These are phyloP conservation scores for Teunomyces cretensis DNA, from an alignment of 805 yeast genomes.

Conservation along the genomic window DNA sequence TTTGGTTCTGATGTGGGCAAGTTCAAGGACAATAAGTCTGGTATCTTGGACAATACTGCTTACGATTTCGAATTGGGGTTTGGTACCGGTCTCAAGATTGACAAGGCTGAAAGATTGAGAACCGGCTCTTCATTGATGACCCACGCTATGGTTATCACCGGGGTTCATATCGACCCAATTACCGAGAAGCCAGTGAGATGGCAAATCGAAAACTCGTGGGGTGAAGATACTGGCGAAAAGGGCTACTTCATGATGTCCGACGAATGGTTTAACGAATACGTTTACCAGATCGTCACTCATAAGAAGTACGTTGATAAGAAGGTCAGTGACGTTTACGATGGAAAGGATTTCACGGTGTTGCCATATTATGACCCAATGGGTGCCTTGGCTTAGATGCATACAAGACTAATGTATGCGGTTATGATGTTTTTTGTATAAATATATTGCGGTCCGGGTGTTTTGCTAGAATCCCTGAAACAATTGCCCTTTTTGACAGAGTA, in stretches of 20 bases:
- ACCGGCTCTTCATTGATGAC: constrained; percentile 79
- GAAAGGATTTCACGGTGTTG: constrained; percentile 29
- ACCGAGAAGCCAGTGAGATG: constrained; percentile 41
- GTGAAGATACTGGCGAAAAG: constrained; percentile 37
- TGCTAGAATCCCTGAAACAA: too few species aligned
- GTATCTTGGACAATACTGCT: constrained; percentile 69
- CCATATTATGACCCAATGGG: constrained; percentile 49
- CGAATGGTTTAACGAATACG: constrained; percentile 44
- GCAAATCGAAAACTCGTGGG: constrained; percentile 48
- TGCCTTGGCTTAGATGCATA: constrained; percentile 31
- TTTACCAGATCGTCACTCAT: constrained; percentile 40
- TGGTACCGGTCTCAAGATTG: constrained; percentile 49
- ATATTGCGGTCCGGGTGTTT: background rate
- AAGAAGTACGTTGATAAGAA: constrained; percentile 37
- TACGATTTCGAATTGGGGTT: constrained; percentile 64
- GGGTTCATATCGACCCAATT: constrained; percentile 65
- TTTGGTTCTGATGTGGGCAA: constrained; percentile 90
- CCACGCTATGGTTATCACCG: constrained; percentile 89
- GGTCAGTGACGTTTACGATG: constrained; percentile 35
- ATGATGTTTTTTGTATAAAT: background rate
- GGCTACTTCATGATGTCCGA: constrained; percentile 45
- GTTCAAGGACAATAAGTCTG: constrained; percentile 60
- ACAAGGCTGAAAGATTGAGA: constrained; percentile 67
- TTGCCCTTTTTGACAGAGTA: too few species aligned
- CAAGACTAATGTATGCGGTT: background rate